A percentile compares a stretch with the other conserved stretches of the same genome.
Conservation (phyloP, 2,329 filamentous ascomycete species). For the Colletotrichum costaricense region DNA sequence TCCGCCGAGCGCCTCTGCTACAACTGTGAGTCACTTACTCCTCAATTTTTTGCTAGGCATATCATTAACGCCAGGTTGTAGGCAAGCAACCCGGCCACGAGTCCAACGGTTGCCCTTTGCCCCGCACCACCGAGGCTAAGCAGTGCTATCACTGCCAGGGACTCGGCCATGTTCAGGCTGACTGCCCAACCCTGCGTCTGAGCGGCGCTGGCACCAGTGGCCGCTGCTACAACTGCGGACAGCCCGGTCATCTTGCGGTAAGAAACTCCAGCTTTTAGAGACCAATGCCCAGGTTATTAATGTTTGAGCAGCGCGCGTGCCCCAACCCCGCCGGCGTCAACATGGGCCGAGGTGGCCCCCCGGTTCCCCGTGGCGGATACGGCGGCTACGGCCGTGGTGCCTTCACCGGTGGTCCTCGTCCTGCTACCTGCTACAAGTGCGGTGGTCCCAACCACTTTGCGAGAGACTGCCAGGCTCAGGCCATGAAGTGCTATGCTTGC, state of each 20-base stretch:
- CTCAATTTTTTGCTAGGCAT: background rate
- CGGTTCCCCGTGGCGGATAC: constrained; percentile 78
- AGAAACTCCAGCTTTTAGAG: constrained; percentile 45
- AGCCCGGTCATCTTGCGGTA: constrained; percentile 92
- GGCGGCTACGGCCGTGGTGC: constrained; percentile 78
- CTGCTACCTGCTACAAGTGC: constrained; percentile 80
- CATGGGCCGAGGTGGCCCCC: constrained; percentile 74
- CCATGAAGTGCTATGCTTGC: constrained; percentile 98
- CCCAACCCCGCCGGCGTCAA: constrained; percentile 75
- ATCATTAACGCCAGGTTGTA: constrained; percentile 43
- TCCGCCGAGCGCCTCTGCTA: constrained; percentile 99
- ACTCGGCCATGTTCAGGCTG: constrained; percentile 96
- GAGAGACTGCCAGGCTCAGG: constrained; percentile 96
- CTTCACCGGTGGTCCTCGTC: constrained; percentile 76
- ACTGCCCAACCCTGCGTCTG: constrained; percentile 95
- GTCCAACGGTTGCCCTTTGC: constrained; percentile 96
- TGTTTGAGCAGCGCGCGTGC: constrained; percentile 76
- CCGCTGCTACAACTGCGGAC: constrained; percentile 96
- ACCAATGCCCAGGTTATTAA: constrained; percentile 8
- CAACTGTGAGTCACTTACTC: constrained; percentile 79
- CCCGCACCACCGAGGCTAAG: constrained; percentile 97
- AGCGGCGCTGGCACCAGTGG: constrained; percentile 84
- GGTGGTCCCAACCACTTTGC: constrained; percentile 97
- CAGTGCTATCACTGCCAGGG: constrained; percentile 99
- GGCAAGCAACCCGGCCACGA: constrained; percentile 94